Base-by-base conservation (phyloP, 2,329 filamentous ascomycete genomes). In the Fusarium xylarioides region DNA sequence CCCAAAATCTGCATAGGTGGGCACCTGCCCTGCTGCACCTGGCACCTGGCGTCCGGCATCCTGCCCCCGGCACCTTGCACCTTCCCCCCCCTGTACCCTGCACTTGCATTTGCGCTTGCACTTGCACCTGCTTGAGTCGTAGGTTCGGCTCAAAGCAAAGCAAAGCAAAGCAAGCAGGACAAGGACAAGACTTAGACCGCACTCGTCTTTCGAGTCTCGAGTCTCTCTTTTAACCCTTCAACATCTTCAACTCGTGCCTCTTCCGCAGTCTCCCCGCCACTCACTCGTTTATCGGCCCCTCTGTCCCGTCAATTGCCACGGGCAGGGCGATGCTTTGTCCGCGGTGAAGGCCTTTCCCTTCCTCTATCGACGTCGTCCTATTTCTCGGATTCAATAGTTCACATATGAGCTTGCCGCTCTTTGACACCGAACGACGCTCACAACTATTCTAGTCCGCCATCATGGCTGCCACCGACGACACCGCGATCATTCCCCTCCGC, bases 241-340 rank as follows among this genome's bases (percentile, higher is more conserved):
- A 71, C 69, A 77, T 74, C 68, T 70, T 66, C 75, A 76, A 74
- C 71, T 77, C 67, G 69, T 75, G 75, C 73, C 63, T 77, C 64
- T 74, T 67, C 60, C 62, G 44, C 71, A 60, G 60, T 53, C 69
- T 67, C 66, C 61, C 76, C 66, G 64, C 71, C 75, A 73, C 73
- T 74, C 68, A 73, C 71, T 76, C 77, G 74, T 76, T 75, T 78
- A 70, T 57, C 61, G 53, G 54, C 58, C 58, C 55, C 46, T 66
- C 62, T 65, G 64, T 62, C 55, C 77, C 75, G 74, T 75, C 80
- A 81, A 81, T 82, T 80, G 80, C 78, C 79, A 77, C 73, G 71
- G 75, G 78, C 76, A 80, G 76, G 80, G 81, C 81, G 78, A 83
- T 83, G 81, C 71, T 82, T 79, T 76, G 74, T 78, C 80, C 78